Evolutionary conservation across 2,329 filamentous ascomycete species (phyloP).

Genomic region (Colletotrichum sp.): DNA sequence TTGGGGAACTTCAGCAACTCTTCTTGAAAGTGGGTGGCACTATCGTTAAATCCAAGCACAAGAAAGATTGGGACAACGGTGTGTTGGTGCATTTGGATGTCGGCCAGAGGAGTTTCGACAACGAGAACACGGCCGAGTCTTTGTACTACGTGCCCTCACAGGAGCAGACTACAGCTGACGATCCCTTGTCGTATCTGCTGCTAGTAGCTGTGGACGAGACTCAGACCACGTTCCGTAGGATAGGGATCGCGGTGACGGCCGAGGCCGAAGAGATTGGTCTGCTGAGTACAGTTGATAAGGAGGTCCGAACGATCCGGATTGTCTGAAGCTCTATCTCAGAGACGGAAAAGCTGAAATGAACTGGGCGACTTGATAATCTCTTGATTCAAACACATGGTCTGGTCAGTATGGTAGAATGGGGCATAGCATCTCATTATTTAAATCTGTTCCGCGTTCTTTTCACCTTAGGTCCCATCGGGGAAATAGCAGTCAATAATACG

Average conservation of each 20-base stretch:
- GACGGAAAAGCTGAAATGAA: background rate
- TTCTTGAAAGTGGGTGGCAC: background rate
- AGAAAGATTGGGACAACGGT: background rate
- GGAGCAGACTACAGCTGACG: background rate
- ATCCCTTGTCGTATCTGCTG: background rate
- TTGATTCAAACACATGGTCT: background rate
- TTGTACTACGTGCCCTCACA: background rate
- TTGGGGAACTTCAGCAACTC: background rate
- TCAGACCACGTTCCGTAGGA: background rate
- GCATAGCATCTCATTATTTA: rapidly evolving
- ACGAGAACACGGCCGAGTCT: background rate
- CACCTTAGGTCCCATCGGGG: background rate
- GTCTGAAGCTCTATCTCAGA: background rate
- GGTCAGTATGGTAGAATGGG: background rate
- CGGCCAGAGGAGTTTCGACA: background rate
- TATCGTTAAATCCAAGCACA: background rate
- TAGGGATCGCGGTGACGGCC: background rate
- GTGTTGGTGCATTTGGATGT: background rate
- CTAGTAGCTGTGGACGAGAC: background rate
- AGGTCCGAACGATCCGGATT: background rate
- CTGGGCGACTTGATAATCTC: rapidly evolving
- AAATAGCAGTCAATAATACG: background rate
- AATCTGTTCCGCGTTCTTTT: background rate
- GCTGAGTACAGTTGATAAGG: background rate
- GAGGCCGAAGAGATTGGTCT: background rate